These are phyloP conservation scores for Cryoendolithus antarcticus DNA, from an alignment of 2,329 filamentous ascomycete genomes.

Conservation along the genomic window DNA sequence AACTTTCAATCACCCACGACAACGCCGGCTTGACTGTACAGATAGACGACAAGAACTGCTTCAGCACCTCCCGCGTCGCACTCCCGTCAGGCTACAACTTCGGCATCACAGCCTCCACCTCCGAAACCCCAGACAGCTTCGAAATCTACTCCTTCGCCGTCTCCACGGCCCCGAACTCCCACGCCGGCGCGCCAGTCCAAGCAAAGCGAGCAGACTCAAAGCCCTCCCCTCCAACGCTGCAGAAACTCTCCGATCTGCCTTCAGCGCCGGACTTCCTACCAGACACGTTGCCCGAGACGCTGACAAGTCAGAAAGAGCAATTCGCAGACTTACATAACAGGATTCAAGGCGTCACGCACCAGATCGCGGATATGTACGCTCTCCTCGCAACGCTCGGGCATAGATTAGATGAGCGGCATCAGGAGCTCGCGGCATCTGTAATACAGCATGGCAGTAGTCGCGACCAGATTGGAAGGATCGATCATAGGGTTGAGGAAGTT, in stretches of 20 bases:
- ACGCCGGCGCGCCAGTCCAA: constrained; percentile 17
- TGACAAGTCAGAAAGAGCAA: constrained; percentile 43
- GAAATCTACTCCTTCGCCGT: constrained; percentile 82
- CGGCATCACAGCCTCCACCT: constrained; percentile 76
- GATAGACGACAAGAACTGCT: constrained; percentile 70
- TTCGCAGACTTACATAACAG: constrained; percentile 79
- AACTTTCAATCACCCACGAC: constrained; percentile 60
- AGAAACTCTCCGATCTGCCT: constrained; percentile 20
- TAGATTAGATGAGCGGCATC: constrained; percentile 44
- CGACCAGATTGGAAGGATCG: constrained; percentile 7
- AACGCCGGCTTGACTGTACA: constrained; percentile 57
- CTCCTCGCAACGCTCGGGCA: constrained; percentile 41
- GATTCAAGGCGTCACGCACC: constrained; percentile 60
- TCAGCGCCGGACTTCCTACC: constrained; percentile 31
- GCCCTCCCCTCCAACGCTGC: constrained; percentile 1
- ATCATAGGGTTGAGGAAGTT: constrained; percentile 40
- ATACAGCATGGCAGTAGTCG: background rate
- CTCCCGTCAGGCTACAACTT: constrained; percentile 72
- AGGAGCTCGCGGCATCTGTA: constrained; percentile 5
- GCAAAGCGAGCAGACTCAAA: constrained; percentile 7
- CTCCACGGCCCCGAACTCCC: constrained; percentile 35
- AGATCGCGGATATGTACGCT: constrained; percentile 50
- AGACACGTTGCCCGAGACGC: constrained; percentile 21
- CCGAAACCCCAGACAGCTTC: constrained; percentile 87
- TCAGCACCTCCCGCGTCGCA: constrained; percentile 63